Conservation (phyloP, 805 yeast species). For the Citeromyces matritensis region DNA sequence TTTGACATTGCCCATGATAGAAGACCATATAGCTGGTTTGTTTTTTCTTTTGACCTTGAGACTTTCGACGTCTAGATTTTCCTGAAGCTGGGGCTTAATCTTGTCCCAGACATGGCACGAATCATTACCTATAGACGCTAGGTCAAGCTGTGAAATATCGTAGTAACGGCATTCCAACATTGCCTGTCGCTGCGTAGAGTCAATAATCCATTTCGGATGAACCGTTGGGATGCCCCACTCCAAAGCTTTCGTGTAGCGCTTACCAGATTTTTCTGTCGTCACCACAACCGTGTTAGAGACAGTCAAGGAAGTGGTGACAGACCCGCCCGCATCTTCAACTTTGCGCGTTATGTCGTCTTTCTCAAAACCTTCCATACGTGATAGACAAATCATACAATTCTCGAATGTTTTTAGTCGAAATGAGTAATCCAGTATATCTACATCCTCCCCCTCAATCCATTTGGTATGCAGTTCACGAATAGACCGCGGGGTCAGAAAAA, state of each 20-base stretch:
- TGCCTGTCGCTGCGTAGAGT: conserved; percentile 27
- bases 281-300: conserved; percentile 26
- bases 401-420: conserved; percentile 25
- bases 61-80: conserved; percentile 1
- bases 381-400: conserved; percentile 27
- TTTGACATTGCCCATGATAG: conserved; percentile 4
- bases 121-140: conserved; percentile 9
- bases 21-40: conserved; percentile 4
- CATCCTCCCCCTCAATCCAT: conserved; percentile 39
- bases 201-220: conserved; percentile 35
- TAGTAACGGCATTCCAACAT: conserved; percentile 24
- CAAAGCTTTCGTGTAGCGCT: conserved; percentile 31
- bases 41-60: conserved; percentile 2
- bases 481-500: conserved; percentile 31
- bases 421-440: conserved; percentile 9
- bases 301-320: conserved; percentile 32
- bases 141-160: conserved; percentile 11
- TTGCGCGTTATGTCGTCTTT: conserved; percentile 16
- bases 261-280: conserved; percentile 34
- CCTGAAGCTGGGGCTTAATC: conserved; percentile 4
- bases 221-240: conserved; percentile 37
- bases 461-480: conserved; percentile 25
- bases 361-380: conserved; percentile 15
- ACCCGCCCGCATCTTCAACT: conserved; percentile 31
- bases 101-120: conserved; percentile 23